These are phyloP conservation scores for Myxozyma vanderwaltii DNA, from an alignment of 805 yeast genomes.

Conservation along the genomic window DNA sequence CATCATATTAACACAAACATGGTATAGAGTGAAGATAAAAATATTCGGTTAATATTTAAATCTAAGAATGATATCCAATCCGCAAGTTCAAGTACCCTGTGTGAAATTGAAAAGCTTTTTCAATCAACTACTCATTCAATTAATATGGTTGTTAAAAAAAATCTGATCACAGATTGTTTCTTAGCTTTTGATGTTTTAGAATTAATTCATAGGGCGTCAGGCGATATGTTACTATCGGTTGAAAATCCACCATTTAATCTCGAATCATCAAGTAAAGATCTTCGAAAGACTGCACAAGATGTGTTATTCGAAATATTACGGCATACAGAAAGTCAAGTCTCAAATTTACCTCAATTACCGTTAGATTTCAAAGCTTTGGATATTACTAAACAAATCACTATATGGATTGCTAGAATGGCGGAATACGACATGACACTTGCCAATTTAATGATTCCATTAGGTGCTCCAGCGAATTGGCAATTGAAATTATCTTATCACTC, in stretches of 20 bases:
- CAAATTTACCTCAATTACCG: conserved; percentile 53
- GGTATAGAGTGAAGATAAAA: conserved; percentile 14
- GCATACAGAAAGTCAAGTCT: conserved; percentile 56
- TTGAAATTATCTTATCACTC: conserved; percentile 8
- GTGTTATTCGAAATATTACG: conserved; percentile 61
- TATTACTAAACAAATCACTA: conserved; percentile 69
- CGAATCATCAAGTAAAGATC: conserved; percentile 33
- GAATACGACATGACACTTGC: conserved; percentile 50
- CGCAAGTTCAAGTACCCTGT: conserved; percentile 26
- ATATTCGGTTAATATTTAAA: conserved; percentile 16
- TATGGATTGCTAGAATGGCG: conserved; percentile 64
- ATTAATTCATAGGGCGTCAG: conserved; percentile 44
- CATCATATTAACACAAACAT: too few species aligned
- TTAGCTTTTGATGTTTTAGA: conserved; percentile 64
- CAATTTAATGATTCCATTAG: conserved; percentile 20
- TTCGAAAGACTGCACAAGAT: conserved; percentile 36
- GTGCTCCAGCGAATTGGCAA: conserved; percentile 27
- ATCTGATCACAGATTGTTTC: conserved; percentile 53
- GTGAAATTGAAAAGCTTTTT: conserved; percentile 34
- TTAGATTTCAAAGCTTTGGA: conserved; percentile 73
- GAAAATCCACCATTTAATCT: conserved; percentile 27
- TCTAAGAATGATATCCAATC: conserved; percentile 8
- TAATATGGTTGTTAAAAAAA: conserved; percentile 43
- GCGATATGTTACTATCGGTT: conserved; percentile 37
- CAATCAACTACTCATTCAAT: conserved; percentile 30